Evolutionary conservation across 106 monocot species (phyloP), one percentile per base, ranked within the genome.

Genomic region (Dioscorea alata): DNA sequence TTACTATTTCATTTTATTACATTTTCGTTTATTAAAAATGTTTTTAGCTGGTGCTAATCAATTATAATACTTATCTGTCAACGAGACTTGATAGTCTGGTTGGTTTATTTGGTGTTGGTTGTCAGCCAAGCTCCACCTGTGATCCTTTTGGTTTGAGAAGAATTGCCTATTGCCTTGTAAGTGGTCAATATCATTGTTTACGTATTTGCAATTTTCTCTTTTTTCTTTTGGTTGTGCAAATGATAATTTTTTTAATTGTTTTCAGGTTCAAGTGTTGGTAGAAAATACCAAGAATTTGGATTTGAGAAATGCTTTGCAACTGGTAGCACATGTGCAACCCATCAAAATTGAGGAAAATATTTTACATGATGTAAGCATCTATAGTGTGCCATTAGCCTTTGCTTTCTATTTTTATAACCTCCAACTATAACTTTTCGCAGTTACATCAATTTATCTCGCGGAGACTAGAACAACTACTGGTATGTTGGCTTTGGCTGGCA

Each of bases 121-220:
- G 96, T 63, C 92, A 92, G 35, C 92, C 92, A 66, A 96, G 82
- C 78, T 96, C 92, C 25, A 80, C 88, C 23, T 89, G 80, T 79
- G 96, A 96, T 71, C 91, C 96, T 6, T 96, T 92, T 86, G 96
- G 91, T 59, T 62, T 96, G 73, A 76, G 96, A 78, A 96, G 96
- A 85, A 86, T 92, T 49, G 84, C 89, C 17, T 96, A 92, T 85
- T 91, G 96, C 42, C 84, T 96, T 68, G 96, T 96, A 89, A 82
- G 91, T n/a, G n/a, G n/a, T n/a, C n/a, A n/a, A n/a, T 70, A 6
- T 6, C 12, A 25, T 20, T 17, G 48, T 71, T n/a, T 56, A 4
- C 49, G 16, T 67, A 28, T 16, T 31, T 63, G 42, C 42, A 42
- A 42, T 42, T 42, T 42, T 3, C 28, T 3, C 28, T 42, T 42